Evolutionary conservation across 345 rosid genomes (phyloP), one percentile per base, ranked within the genome.

Genomic region (Eucalyptus cloeziana): DNA sequence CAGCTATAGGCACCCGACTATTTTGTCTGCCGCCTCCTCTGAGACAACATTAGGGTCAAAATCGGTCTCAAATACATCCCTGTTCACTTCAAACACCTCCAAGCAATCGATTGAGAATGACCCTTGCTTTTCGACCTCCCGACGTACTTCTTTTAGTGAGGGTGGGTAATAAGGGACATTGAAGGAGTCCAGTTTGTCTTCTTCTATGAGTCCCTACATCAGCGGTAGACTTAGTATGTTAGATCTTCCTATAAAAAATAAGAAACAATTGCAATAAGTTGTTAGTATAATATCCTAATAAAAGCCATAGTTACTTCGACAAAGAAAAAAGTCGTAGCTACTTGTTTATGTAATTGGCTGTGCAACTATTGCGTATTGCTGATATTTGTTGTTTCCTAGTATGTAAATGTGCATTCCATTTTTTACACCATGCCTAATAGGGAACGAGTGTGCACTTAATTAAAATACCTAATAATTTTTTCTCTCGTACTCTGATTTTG

Each of bases 141-240:
- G 27, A 81, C 87, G 89, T 50, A 94, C 92, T 89, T 95, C 97
- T 7, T 13, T 43, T 16, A 92, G 92, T 8, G 95, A 94, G 85
- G 96, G 94, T 49, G 92, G 89, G 88, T 93, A 95, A 2, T 91
- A 89, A 16, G 95, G 96, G 62, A 94, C 89, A 89, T 95, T 93
- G 89, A 95, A 95, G 47, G 92, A 79, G 49, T 92, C 81, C 64
- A 94, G 21, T 44, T 90, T 92, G 81, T 91, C 93, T 89, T 93
- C 91, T 50, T 94, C 92, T 83, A 94, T 91, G 7, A 92, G 5
- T 86, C 96, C 96, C 95, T 95, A 91, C 87, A 86, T 83, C 1
- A 7, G 40, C n/a, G 22, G 2, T 1, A 10, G 3, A 24, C 6
- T 4, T 12, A 58, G 30, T 12, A n/a, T 6, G 31, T 30, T 30